Evolutionary conservation across 2,329 filamentous ascomycete genomes (phyloP).

Genomic region (Apiospora kogelbergensis): DNA sequence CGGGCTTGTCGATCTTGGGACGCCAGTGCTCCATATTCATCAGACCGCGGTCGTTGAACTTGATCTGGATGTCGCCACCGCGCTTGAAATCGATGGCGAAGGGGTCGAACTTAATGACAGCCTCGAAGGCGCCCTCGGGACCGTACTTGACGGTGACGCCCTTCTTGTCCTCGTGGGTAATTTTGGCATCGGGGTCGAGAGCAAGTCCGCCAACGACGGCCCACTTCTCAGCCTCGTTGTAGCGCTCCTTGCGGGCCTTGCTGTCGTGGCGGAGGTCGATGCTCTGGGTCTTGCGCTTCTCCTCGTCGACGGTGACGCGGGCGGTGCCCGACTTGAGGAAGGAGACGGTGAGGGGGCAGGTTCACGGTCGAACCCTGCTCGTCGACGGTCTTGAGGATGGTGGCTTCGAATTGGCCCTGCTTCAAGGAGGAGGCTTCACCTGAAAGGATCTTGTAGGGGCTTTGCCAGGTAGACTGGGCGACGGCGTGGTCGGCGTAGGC

Average conservation of each 20-base stretch:
- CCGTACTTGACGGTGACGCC: constrained; percentile 81
- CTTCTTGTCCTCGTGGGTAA: constrained; percentile 63
- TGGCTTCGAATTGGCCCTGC: constrained; percentile 76
- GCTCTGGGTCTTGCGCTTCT: constrained; percentile 83
- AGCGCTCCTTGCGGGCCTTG: constrained; percentile 83
- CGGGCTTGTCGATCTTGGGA: constrained; percentile 69
- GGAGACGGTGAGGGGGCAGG: constrained; percentile 77
- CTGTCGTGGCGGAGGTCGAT: constrained; percentile 87
- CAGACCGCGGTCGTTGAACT: constrained; percentile 85
- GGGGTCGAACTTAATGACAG: constrained; percentile 78
- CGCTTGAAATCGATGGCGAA: constrained; percentile 86
- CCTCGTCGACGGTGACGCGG: constrained; percentile 86
- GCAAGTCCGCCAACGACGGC: constrained; percentile 79
- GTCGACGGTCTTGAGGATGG: constrained; percentile 77
- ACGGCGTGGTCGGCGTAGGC: constrained; percentile 79
- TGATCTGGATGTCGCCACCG: constrained; percentile 78
- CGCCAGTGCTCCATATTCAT: constrained; percentile 97
- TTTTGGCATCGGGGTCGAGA: constrained; percentile 68
- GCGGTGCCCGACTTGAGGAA: constrained; percentile 90
- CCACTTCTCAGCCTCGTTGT: constrained; percentile 89
- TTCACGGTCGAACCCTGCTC: constrained; percentile 67
- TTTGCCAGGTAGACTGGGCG: constrained; percentile 60
- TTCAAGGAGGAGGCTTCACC: constrained; percentile 62
- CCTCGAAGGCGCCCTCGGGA: constrained; percentile 72
- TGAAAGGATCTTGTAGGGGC: constrained; percentile 76